Conservation (phyloP, 768 basidiomycete species). For the Crepidotus variabilis region DNA sequence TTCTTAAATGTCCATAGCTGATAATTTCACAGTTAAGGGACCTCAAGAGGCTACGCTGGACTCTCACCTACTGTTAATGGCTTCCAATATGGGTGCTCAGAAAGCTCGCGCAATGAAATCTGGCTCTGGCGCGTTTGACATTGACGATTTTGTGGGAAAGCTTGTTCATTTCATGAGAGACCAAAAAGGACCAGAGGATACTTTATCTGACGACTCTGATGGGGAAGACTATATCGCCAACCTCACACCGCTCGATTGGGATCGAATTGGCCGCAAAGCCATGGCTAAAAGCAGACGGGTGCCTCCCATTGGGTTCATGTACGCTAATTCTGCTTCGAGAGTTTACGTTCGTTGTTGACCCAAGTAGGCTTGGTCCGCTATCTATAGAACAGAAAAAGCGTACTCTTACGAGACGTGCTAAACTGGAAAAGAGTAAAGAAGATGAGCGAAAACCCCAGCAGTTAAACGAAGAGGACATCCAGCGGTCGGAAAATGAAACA, state of each 20-base stretch:
- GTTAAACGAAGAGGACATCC: slow-evolving; percentile 78
- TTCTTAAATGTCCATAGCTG: not conserved
- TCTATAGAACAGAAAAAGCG: slow-evolving; percentile 84
- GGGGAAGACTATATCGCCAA: slow-evolving; percentile 49
- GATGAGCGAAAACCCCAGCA: slow-evolving; percentile 74
- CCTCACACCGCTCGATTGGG: slow-evolving; percentile 66
- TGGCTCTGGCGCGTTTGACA: slow-evolving; percentile 84
- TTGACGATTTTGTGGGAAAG: slow-evolving; percentile 84
- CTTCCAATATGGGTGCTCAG: slow-evolving; percentile 75
- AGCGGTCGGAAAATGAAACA: slow-evolving; percentile 83
- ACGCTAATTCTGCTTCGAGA: slow-evolving; percentile 18
- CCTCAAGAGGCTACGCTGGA: slow-evolving; percentile 91
- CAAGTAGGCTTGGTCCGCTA: slow-evolving; percentile 83
- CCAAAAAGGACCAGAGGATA: slow-evolving; percentile 40
- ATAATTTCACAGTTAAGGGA: slow-evolving; percentile 51
- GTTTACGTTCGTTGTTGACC: slow-evolving; percentile 7
- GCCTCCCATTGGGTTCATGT: slow-evolving; percentile 89
- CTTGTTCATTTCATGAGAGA: slow-evolving; percentile 78
- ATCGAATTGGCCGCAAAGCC: slow-evolving; percentile 79
- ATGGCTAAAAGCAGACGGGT: slow-evolving; percentile 77
- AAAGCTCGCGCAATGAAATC: slow-evolving; percentile 92
- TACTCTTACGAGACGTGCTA: slow-evolving; percentile 51
- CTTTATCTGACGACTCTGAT: slow-evolving; percentile 43
- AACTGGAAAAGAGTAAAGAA: slow-evolving; percentile 68
- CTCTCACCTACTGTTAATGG: slow-evolving; percentile 73